A percentile compares a stretch with the other conserved stretches of the same genome.
These are phyloP conservation scores for Arthroderma uncinatum DNA, from an alignment of 2,329 filamentous ascomycete species.

Conservation along the genomic window DNA sequence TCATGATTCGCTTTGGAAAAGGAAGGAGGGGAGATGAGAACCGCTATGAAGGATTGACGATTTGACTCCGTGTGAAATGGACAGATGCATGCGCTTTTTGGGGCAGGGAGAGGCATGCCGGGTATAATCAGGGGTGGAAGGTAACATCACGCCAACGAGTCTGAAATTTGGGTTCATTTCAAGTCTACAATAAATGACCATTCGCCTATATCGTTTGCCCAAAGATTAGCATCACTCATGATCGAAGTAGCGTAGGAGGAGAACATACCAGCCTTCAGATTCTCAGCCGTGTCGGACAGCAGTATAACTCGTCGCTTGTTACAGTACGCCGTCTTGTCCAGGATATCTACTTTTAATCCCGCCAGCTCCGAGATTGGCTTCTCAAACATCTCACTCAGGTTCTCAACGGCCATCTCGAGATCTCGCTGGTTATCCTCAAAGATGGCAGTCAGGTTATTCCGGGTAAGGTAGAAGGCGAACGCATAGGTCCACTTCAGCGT, in stretches of 20 bases:
- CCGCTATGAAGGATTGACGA: background rate
- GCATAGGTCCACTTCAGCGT: slow-evolving; percentile 99
- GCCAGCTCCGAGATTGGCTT: slow-evolving; percentile 82
- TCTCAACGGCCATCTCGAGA: slow-evolving; percentile 92
- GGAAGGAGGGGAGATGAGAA: background rate
- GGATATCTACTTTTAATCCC: slow-evolving; percentile 85
- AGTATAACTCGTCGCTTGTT: slow-evolving; percentile 83
- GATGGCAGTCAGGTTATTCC: slow-evolving; percentile 91
- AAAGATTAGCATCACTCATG: background rate
- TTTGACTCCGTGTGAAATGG: background rate
- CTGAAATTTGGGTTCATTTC: background rate
- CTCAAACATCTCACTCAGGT: slow-evolving; percentile 97
- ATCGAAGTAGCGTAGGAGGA: background rate
- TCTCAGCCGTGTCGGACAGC: slow-evolving; percentile 84
- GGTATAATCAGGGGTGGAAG: background rate
- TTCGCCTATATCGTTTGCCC: slow-evolving; percentile 24
- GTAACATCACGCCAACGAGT: background rate
- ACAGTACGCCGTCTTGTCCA: slow-evolving; percentile 97
- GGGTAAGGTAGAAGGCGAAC: slow-evolving; percentile 92
- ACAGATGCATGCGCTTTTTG: background rate
- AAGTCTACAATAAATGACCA: slow-evolving; percentile 37
- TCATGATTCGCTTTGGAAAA: too few species aligned
- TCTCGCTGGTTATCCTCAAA: slow-evolving; percentile 99
- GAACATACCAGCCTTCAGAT: slow-evolving; percentile 68
- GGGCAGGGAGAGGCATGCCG: background rate